Percentiles rank a stretch among this genome's conserved stretches.
These are phyloP conservation scores for Colletotrichum sp. DNA, from an alignment of 2,329 filamentous ascomycete genomes.

Conservation along the genomic window DNA sequence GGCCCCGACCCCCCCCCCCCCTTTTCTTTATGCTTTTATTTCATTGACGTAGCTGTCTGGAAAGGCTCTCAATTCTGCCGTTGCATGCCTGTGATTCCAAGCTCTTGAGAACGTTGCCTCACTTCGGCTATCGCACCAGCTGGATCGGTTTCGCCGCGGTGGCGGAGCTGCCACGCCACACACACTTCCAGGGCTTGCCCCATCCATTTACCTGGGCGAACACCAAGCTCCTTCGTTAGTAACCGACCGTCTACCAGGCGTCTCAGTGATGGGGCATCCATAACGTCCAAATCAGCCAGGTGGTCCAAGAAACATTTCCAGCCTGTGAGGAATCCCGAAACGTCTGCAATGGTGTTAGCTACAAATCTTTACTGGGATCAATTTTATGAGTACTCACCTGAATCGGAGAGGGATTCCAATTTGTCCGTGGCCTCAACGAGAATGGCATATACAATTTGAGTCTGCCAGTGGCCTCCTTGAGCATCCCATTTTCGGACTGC, in stretches of 20 bases:
- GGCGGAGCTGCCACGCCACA: constrained; percentile 86
- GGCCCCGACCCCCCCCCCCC: neutral
- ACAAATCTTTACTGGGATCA: neutral
- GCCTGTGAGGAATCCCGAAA: constrained; percentile 48
- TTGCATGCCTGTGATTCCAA: constrained; percentile 44
- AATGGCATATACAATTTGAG: constrained; percentile 72
- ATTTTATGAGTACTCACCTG: neutral
- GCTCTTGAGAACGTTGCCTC: constrained; percentile 51
- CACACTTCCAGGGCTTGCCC: constrained; percentile 78
- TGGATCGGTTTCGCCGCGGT: constrained; percentile 70
- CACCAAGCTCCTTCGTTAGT: constrained; percentile 70
- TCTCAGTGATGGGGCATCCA: constrained; percentile 63
- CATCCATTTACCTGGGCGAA: constrained; percentile 86
- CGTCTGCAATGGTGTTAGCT: constrained; percentile 35
- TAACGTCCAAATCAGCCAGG: constrained; percentile 57
- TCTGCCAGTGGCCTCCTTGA: constrained; percentile 67
- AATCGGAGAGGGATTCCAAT: constrained; percentile 27
- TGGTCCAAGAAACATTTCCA: constrained; percentile 65
- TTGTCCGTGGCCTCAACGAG: constrained; percentile 63
- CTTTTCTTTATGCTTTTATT: neutral
- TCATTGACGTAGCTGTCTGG: neutral
- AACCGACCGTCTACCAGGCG: constrained; percentile 76
- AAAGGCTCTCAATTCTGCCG: neutral
- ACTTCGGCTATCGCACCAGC: constrained; percentile 66
- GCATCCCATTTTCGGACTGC: constrained; percentile 74